Percentiles rank a stretch among this genome's conserved stretches.
Conservation (phyloP, 345 rosid genomes). For the Boechera retrofracta region DNA sequence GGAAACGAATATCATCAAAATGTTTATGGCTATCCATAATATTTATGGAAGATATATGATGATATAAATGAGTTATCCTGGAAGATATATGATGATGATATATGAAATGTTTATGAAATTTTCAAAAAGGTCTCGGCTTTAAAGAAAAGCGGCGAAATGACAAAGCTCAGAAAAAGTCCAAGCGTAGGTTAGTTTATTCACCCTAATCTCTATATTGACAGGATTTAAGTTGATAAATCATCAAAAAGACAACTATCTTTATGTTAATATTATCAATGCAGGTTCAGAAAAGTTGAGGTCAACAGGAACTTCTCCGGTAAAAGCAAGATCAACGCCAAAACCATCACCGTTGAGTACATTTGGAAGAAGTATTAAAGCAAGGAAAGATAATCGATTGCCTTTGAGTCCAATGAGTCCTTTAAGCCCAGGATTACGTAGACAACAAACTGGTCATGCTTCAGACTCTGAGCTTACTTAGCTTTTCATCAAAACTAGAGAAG, state of each 20-base stretch:
- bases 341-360: slow-evolving; percentile 46
- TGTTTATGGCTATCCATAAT: too few species aligned
- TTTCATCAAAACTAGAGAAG: slow-evolving; percentile 20
- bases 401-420: slow-evolving; percentile 46
- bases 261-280: slow-evolving; percentile 30
- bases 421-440: slow-evolving; percentile 45
- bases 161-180: slow-evolving; percentile 44
- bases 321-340: slow-evolving; percentile 42
- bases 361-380: slow-evolving; percentile 43
- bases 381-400: slow-evolving; percentile 41
- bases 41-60: too few species aligned
- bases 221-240: not conserved
- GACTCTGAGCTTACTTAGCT: slow-evolving; percentile 47
- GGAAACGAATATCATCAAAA: too few species aligned
- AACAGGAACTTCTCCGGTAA: slow-evolving; percentile 35
- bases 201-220: not conserved
- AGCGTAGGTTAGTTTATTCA: slow-evolving; percentile 34
- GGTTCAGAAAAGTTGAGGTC: slow-evolving; percentile 47
- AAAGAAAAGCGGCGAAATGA: slow-evolving; percentile 44
- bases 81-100: too few species aligned
- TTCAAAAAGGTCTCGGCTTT: slow-evolving; percentile 33
- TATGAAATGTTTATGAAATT: too few species aligned
- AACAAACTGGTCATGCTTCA: slow-evolving; percentile 42
- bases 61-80: too few species aligned
- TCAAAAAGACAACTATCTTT: not conserved